Percentiles rank a stretch among this genome's conserved stretches.
These are phyloP conservation scores for Penicillium verhagenii DNA, from an alignment of 495 filamentous ascomycete species.

Conservation along the genomic window DNA sequence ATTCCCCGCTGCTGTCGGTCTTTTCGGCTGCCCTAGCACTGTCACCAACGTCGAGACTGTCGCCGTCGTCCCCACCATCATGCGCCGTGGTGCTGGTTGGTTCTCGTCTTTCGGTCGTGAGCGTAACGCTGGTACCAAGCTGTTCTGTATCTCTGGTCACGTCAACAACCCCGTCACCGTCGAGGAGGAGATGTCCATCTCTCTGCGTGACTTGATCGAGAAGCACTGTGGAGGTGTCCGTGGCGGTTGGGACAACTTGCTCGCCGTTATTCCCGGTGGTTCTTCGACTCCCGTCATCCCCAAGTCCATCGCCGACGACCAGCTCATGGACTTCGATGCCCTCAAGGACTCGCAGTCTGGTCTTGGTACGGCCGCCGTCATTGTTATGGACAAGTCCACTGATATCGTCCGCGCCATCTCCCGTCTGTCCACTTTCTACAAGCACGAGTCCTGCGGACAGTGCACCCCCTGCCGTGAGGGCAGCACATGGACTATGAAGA, in stretches of 20 bases:
- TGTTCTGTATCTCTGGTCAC: constrained; percentile 97
- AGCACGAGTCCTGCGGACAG: constrained; percentile 96
- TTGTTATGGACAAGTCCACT: constrained; percentile 97
- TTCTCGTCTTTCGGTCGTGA: constrained; percentile 92
- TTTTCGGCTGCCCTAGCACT: constrained; percentile 96
- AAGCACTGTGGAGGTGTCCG: constrained; percentile 95
- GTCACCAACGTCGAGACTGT: constrained; percentile 98
- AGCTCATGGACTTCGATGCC: constrained; percentile 98
- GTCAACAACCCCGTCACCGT: constrained; percentile 98
- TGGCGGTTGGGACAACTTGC: constrained; percentile 96
- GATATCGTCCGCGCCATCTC: constrained; percentile 94
- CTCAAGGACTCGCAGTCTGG: constrained; percentile 96
- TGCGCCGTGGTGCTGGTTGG: constrained; percentile 87
- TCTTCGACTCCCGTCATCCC: constrained; percentile 95
- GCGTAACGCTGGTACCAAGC: constrained; percentile 93
- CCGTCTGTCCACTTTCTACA: constrained; percentile 92
- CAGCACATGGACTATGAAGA: constrained; percentile 96
- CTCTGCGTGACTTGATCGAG: constrained; percentile 91
- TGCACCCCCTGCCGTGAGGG: constrained; percentile 98
- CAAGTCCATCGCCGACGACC: constrained; percentile 81
- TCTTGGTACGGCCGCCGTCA: constrained; percentile 96
- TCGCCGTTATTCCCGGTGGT: constrained; percentile 92
- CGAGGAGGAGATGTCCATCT: constrained; percentile 98
- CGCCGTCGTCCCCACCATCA: constrained; percentile 93
- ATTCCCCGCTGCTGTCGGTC: constrained; percentile 93